Base-by-base conservation (phyloP, 169 alveolate species). In the Ichthyophthirius multifiliis region DNA sequence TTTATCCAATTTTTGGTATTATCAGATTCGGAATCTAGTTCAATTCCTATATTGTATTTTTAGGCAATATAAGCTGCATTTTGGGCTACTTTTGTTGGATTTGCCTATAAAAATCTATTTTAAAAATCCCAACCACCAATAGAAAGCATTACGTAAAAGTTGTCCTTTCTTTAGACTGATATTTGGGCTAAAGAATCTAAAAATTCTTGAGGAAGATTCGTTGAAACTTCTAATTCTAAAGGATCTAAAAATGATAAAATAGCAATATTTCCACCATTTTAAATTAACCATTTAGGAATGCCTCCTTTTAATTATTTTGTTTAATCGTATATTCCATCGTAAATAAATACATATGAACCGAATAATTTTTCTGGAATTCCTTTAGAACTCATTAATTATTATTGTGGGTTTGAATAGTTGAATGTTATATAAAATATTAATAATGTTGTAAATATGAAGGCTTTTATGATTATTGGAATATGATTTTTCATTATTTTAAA, bases 121-220 rank as follows among this genome's bases (percentile, higher is more conserved):
- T 55, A 55, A n/a, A 55, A 55, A 9, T 55, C 71, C 71, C 71
- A 55, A 20, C 71, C 71, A 55, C 71, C 71, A 55, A 55, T 39
- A 27, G 71, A 55, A 18, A 55, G 31, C 71, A 55, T 55, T n/a
- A 55, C 71, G 7, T 55, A 55, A n/a, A 27, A 55, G 15, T 55
- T 55, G 31, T 34, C 0, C 23, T 55, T 55, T 1, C 43, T 27
- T 18, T 39, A 27, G 31, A 55, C 71, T n/a, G n/a, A n/a, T n/a
- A n/a, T n/a, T 55, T 55, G 39, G 31, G 71, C 71, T 13, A 55
- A 27, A 27, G 71, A 55, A 0, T 55, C 71, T 18, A 55, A 55
- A 55, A 55, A 55, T 55, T 55, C 13, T 55, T 55, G 34, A 2
- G 71, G 71, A 10, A 39, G 71, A 23, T 27, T 39, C 23, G 23